Evolutionary conservation across 768 basidiomycete species (phyloP).

Genomic region (Rhodotorula paludigena): DNA sequence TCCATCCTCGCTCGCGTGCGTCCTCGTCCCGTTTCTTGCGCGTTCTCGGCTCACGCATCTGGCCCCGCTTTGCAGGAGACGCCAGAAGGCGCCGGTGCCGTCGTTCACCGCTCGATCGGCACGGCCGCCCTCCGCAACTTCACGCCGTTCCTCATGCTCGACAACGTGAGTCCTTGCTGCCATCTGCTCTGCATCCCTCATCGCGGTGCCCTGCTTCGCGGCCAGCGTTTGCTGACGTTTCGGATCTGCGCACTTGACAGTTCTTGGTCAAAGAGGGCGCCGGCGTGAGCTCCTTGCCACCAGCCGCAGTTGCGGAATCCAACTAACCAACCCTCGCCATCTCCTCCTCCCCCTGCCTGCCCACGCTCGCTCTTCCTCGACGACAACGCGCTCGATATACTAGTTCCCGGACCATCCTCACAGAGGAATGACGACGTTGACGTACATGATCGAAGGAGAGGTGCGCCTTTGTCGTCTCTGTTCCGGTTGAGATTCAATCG

Average conservation of each 20-base stretch:
- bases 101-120: conserved; percentile 82
- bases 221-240: background rate
- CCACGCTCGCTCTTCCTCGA: no score
- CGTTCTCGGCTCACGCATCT: conserved; percentile 48
- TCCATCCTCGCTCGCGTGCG: conserved; percentile 70
- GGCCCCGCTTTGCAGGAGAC: conserved; percentile 51
- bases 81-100: conserved; percentile 64
- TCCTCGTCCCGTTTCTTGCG: conserved; percentile 48
- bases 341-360: conserved; percentile 64
- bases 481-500: no score
- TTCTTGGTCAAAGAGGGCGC: conserved; percentile 67
- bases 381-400: no score
- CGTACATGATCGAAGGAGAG: conserved; percentile 76
- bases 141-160: conserved; percentile 78
- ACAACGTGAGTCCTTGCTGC: conserved; percentile 33
- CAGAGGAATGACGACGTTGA: conserved; percentile 59
- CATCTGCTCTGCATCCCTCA: background rate
- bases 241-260: conserved; percentile 47
- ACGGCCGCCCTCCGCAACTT: conserved; percentile 67
- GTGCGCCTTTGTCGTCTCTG: background rate
- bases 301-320: conserved; percentile 6
- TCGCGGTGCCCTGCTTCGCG: background rate
- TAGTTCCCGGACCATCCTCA: conserved; percentile 51
- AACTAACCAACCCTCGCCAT: conserved; percentile 48
- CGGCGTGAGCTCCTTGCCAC: conserved; percentile 47